Conservation (phyloP, 2,329 filamentous ascomycete species). For the Phialophora macrospora region DNA sequence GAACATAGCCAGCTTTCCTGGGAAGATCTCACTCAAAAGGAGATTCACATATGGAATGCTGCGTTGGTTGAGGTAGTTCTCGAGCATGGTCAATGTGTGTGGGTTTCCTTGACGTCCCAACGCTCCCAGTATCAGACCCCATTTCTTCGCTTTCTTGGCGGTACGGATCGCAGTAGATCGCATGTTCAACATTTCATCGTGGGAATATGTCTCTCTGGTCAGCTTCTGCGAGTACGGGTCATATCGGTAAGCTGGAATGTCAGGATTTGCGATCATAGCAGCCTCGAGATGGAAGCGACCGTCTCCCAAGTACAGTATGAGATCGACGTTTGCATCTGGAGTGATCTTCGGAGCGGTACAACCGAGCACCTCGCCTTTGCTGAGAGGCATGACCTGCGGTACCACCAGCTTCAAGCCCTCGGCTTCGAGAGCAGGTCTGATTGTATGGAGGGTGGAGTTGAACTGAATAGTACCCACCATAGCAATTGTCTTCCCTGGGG, state of each 20-base stretch:
- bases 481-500: conserved; percentile 81
- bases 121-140: conserved; percentile 92
- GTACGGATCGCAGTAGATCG: conserved; percentile 75
- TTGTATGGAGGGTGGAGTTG: conserved; percentile 92
- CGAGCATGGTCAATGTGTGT: conserved; percentile 85
- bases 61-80: conserved; percentile 70
- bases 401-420: conserved; percentile 85
- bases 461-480: conserved; percentile 98
- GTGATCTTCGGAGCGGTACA: conserved; percentile 85
- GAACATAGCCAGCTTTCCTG: conserved; percentile 93
- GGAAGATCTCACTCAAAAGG: conserved; percentile 92
- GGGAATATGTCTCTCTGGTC: conserved; percentile 88
- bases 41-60: conserved; percentile 84
- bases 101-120: conserved; percentile 95
- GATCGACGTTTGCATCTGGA: conserved; percentile 64
- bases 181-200: conserved; percentile 84
- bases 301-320: conserved; percentile 88
- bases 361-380: conserved; percentile 94
- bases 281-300: conserved; percentile 95
- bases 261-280: conserved; percentile 98
- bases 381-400: conserved; percentile 89
- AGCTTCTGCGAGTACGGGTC: conserved; percentile 93
- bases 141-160: conserved; percentile 79
- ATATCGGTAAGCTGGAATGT: conserved; percentile 89
- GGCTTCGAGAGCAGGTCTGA: conserved; percentile 75